phyloP scores from a whole-genome alignment of 2,329 filamentous ascomycete species.

The Microdochium bolleyi region DNA sequence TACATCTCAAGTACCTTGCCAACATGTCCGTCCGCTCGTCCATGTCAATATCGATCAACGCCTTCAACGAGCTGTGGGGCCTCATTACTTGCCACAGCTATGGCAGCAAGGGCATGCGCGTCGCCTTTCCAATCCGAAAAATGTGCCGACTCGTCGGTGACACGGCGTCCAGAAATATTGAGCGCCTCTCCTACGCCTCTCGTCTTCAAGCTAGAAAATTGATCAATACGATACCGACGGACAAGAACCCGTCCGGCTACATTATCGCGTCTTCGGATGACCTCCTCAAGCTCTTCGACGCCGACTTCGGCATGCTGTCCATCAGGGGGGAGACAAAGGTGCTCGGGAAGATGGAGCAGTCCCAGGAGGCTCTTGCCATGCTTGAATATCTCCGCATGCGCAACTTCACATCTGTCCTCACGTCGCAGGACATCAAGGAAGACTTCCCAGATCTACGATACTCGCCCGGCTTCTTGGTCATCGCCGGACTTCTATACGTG shows the following conservation, averaged over 20 bases:
- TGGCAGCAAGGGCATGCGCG: constrained; percentile 71
- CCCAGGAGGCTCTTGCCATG: constrained; percentile 77
- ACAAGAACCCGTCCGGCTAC: constrained; percentile 78
- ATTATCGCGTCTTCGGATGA: constrained; percentile 88
- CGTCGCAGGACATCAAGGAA: constrained; percentile 64
- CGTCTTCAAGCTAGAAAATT: constrained; percentile 79
- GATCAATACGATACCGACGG: constrained; percentile 76
- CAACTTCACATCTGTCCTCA: constrained; percentile 64
- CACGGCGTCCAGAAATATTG: constrained; percentile 78
- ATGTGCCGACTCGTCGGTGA: constrained; percentile 87
- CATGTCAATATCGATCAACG: constrained; percentile 90
- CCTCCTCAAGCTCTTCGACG: constrained; percentile 73
- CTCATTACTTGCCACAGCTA: constrained; percentile 83
- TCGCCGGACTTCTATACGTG: constrained; percentile 76
- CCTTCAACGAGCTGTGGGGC: constrained; percentile 80
- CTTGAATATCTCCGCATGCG: constrained; percentile 78
- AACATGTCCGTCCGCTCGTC: constrained; percentile 92
- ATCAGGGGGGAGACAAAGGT: constrained; percentile 88
- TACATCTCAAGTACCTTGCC: constrained; percentile 76
- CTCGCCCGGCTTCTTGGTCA: constrained; percentile 65
- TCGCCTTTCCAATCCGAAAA: constrained; percentile 84
- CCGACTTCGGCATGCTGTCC: constrained; percentile 77
- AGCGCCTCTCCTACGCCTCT: constrained; percentile 78
- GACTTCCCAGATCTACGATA: constrained; percentile 82
- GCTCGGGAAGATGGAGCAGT: constrained; percentile 63